A percentile compares a stretch with the other conserved stretches of the same genome.
Conservation (phyloP, 75 land plant species). For the Azolla pinnata region DNA sequence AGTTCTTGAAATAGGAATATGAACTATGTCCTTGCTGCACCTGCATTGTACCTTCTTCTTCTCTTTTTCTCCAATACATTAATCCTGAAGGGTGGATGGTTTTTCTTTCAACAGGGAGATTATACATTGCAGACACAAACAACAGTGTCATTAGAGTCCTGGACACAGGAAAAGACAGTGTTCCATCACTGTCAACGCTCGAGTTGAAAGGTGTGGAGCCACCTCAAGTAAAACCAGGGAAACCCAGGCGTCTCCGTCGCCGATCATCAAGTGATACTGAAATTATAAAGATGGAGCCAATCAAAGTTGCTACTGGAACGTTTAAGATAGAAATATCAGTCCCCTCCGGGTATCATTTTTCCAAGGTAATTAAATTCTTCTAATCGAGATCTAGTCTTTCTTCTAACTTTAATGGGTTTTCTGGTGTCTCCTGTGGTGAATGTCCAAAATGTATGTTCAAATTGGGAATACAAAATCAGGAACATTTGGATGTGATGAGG, state of each 20-base stretch:
- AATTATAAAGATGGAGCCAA: slow-evolving; percentile 39
- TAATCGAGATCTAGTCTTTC: neutral
- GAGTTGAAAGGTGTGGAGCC: slow-evolving; percentile 85
- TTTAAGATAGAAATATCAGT: slow-evolving; percentile 53
- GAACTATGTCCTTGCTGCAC: no score
- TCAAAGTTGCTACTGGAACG: slow-evolving; percentile 45
- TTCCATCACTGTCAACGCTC: slow-evolving; percentile 43
- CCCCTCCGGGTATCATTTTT: slow-evolving; percentile 78
- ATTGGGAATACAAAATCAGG: neutral
- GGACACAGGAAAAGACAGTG: slow-evolving; percentile 33
- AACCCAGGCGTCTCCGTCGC: slow-evolving; percentile 55
- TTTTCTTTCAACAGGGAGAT: slow-evolving; percentile 48
- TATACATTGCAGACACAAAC: slow-evolving; percentile 90
- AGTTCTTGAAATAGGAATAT: no score
- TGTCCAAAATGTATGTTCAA: neutral
- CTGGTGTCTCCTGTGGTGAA: neutral
- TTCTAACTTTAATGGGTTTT: neutral
- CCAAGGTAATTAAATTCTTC: slow-evolving; percentile 80
- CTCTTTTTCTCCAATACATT: no score
- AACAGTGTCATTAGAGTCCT: slow-evolving; percentile 71
- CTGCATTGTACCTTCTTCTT: no score
- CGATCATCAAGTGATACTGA: slow-evolving; percentile 51
- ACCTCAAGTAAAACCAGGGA: slow-evolving; percentile 41
- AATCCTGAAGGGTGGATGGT: no score
- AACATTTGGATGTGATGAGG: neutral